Conservation (phyloP, 352 stramenopile genomes). For the Thalassiosira mediterranea region DNA sequence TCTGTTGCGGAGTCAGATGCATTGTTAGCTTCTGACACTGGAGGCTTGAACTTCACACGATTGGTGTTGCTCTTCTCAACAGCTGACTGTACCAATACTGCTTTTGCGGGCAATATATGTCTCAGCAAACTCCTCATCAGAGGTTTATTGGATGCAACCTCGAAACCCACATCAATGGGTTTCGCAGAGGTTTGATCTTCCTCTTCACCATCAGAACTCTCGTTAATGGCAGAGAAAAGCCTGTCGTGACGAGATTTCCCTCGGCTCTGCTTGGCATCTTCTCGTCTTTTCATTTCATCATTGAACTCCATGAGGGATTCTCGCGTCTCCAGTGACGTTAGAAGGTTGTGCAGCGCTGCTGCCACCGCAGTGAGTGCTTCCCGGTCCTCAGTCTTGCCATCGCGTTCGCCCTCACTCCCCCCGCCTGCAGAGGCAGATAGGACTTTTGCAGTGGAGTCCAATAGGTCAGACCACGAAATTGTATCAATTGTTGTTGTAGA, state of each 20-base stretch:
- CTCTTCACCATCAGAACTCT: constrained; percentile 13
- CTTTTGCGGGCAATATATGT: constrained; percentile 62
- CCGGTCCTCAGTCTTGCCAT: constrained; percentile 51
- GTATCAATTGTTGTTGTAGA: constrained; percentile 11
- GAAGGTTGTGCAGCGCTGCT: constrained; percentile 70
- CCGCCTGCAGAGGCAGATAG: not conserved
- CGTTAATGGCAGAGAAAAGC: not conserved
- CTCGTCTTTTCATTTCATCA: constrained; percentile 30
- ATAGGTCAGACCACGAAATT: constrained; percentile 45
- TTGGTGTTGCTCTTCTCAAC: not conserved
- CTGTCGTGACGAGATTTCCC: not conserved
- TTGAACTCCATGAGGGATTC: constrained; percentile 41
- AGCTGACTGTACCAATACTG: constrained; percentile 35
- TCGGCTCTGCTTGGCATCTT: constrained; percentile 32
- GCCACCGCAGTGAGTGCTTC: constrained; percentile 64
- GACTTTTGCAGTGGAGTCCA: constrained; percentile 25
- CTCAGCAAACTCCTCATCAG: constrained; percentile 70
- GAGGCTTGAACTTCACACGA: constrained; percentile 39
- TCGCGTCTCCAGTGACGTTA: constrained; percentile 49
- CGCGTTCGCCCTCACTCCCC: not conserved
- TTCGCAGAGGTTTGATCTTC: constrained; percentile 9
- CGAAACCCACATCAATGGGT: constrained; percentile 40
- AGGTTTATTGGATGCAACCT: constrained; percentile 48
- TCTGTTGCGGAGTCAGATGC: constrained; percentile 67
- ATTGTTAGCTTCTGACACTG: constrained; percentile 24